Conservation (phyloP, 176 grass and related monocot species). For the Guadua angustifolia region DNA sequence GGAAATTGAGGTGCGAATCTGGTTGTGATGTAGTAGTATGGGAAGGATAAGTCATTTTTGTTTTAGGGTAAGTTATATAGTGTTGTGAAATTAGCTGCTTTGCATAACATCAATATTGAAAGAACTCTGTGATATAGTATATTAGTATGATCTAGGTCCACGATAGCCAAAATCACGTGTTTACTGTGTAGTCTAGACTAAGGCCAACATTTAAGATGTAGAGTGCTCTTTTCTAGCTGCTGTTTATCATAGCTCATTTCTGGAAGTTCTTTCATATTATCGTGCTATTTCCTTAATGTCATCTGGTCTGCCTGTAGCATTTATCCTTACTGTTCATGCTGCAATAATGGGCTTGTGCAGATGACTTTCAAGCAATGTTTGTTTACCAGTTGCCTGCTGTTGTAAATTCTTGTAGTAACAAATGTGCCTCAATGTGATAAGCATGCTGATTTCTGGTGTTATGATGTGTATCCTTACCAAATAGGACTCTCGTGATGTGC, state of each 20-base stretch:
- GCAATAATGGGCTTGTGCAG: not conserved
- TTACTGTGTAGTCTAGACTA: not conserved
- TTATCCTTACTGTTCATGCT: not conserved
- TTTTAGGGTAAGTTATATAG: not conserved
- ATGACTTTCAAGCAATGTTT: not conserved
- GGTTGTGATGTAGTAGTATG: not conserved
- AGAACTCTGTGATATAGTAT: not conserved
- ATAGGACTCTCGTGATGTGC: not conserved
- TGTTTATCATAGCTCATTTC: not conserved
- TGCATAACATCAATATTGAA: not conserved
- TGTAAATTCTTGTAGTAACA: not conserved
- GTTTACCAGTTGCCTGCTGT: not conserved
- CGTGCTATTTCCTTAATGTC: not conserved
- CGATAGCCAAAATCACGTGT: not conserved
- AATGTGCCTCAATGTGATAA: conserved; percentile 1
- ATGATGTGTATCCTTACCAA: not conserved
- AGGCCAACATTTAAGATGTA: not conserved
- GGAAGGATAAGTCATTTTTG: not conserved
- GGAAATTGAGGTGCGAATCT: not conserved
- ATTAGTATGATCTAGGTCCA: not conserved
- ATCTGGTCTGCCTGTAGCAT: conserved; percentile 16
- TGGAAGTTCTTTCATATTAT: not conserved
- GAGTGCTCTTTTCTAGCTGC: not conserved
- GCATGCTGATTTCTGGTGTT: not conserved
- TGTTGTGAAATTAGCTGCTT: not conserved